Evolutionary conservation across 139 green algal genomes (phyloP).

Genomic region (Nannochloris sp.): DNA sequence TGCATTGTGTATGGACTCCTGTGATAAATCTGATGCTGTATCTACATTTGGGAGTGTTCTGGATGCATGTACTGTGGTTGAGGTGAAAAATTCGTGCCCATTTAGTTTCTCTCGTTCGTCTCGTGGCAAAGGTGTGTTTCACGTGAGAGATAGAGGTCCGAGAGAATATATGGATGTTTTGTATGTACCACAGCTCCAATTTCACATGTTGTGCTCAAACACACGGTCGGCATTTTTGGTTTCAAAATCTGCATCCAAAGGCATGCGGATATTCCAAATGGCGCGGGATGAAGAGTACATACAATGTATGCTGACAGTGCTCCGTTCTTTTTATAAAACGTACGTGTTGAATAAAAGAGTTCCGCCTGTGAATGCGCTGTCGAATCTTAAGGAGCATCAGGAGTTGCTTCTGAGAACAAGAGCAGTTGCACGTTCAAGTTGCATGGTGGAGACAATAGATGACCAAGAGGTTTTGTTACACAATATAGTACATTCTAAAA

Average conservation of each 20-base stretch:
- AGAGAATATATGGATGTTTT: conserved; percentile 19
- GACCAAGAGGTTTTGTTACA: background rate
- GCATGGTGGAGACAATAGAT: background rate
- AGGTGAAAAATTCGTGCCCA: conserved; percentile 71
- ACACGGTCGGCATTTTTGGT: conserved; percentile 42
- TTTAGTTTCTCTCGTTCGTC: conserved; percentile 30
- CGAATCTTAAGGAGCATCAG: conserved; percentile 27
- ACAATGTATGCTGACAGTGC: conserved; percentile 36
- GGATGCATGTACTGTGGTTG: conserved; percentile 39
- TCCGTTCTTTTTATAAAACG: conserved; percentile 27
- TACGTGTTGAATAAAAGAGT: conserved; percentile 7
- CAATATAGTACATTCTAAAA: too few species aligned
- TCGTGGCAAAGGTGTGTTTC: conserved; percentile 5
- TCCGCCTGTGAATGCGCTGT: conserved; percentile 28
- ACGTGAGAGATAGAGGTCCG: conserved; percentile 31
- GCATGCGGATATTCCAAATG: conserved; percentile 47
- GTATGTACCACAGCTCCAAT: conserved; percentile 69
- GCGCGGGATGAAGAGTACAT: conserved; percentile 35
- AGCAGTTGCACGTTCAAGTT: background rate
- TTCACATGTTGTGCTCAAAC: conserved; percentile 53
- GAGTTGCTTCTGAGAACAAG: conserved; percentile 26
- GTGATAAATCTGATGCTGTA: conserved; percentile 9
- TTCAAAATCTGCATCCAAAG: conserved; percentile 47
- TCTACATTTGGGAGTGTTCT: background rate
- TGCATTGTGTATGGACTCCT: conserved; percentile 23